Evolutionary conservation across 2,329 filamentous ascomycete genomes (phyloP), one percentile per base, ranked within the genome.

Genomic region (Aspergillus unguis): DNA sequence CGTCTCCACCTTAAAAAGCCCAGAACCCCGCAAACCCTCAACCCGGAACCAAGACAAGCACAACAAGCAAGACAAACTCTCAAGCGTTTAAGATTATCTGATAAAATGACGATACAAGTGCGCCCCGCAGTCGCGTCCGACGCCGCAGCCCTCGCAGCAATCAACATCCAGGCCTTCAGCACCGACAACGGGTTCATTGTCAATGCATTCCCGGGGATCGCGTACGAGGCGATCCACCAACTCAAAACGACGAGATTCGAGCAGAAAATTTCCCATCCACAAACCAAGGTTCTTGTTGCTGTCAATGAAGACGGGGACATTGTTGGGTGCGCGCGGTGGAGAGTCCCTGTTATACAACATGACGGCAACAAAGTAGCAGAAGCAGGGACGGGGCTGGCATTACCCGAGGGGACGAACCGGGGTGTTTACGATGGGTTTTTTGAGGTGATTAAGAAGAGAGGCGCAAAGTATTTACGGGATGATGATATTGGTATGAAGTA

Each of bases 291-390:
- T 25, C 57, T 78, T 4, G 73, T 76, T 28, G 62, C 78, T 6
- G 66, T 68, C 4, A 73, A 76, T 44, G 36, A 44, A 0, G 25
- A 38, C 2, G 49, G 59, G n/a, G 47, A 60, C 44, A 53, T 79
- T 2, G 60, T 80, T 26, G 76, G 75, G 1, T 80, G 77, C 51
- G 72, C 74, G 4, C 78, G 80, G 59, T 83, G 80, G 80, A 37
- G 23, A 10, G 5, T 25, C 7, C 9, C 7, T 25, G 17, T 17
- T 17, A 17, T 17, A 17, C 17, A 17, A 17, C 17, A 23, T 5
- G 31, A n/a, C 35, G n/a, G 4, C 17, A 27, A 7, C 23, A 31
- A 11, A 17, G 36, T 11, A 3, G 40, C 32, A 8, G 51, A 11
- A 42, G 46, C 38, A 17, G 76, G 75, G 7, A 62, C 63, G 10